Percentiles rank a stretch among this genome's conserved stretches.
phyloP scores from a whole-genome alignment of 345 rosid species.

The Melaleuca alternifolia region DNA sequence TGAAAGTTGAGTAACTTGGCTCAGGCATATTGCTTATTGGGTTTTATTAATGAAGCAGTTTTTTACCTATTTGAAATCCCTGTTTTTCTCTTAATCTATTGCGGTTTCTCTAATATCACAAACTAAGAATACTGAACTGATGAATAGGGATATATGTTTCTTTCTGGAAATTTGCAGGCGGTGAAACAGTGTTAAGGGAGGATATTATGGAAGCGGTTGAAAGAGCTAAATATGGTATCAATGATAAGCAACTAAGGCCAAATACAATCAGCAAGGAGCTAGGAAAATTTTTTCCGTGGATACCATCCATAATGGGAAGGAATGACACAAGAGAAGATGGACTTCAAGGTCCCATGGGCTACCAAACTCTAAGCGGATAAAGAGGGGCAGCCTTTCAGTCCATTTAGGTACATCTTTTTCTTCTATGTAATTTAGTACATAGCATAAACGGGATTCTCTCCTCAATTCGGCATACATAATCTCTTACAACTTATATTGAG shows the following conservation, averaged over 20 bases:
- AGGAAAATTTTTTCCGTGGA: slow-evolving; percentile 85
- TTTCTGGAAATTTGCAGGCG: slow-evolving; percentile 26
- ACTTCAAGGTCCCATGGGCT: slow-evolving; percentile 71
- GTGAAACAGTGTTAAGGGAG: slow-evolving; percentile 70
- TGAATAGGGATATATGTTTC: not conserved
- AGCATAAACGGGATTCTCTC: not conserved
- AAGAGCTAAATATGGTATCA: slow-evolving; percentile 90
- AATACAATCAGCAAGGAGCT: slow-evolving; percentile 59
- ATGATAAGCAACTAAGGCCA: slow-evolving; percentile 41
- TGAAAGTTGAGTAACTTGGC: not conserved
- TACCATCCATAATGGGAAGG: slow-evolving; percentile 64
- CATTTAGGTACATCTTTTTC: not conserved
- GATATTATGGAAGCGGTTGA: slow-evolving; percentile 95
- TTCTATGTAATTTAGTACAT: not conserved
- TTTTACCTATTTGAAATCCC: not conserved
- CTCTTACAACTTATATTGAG: not conserved
- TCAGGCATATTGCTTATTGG: not conserved
- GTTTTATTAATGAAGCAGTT: not conserved
- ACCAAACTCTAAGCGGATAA: slow-evolving; percentile 71
- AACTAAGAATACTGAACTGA: not conserved
- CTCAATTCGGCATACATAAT: not conserved
- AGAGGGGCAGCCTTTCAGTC: not conserved
- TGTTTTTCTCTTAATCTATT: not conserved
- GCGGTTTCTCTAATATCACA: not conserved
- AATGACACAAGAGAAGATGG: slow-evolving; percentile 44